A percentile compares a stretch with the other conserved stretches of the same genome.
These are phyloP conservation scores for Vitis hybrid DNA, from an alignment of 177 flowering plant species.

Conservation along the genomic window DNA sequence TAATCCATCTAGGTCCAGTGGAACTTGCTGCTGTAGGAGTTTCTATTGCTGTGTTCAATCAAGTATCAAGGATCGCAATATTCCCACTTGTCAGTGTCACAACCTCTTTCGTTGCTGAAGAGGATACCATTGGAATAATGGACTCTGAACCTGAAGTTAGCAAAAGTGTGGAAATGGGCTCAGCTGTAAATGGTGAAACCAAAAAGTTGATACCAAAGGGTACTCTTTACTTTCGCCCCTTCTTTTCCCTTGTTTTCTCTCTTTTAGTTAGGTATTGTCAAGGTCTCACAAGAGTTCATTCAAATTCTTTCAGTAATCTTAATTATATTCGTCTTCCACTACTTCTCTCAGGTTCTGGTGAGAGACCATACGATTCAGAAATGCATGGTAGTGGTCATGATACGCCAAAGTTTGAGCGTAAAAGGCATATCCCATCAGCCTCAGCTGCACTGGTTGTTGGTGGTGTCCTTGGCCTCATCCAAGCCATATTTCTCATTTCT, in stretches of 20 bases:
- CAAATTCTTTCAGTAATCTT: no score
- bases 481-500: slow-evolving; percentile 62
- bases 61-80: slow-evolving; percentile 52
- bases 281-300: no score
- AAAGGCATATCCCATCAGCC: slow-evolving; percentile 64
- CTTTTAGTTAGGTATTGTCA: no score
- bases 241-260: not conserved
- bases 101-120: slow-evolving; percentile 67
- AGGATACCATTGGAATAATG: slow-evolving; percentile 35
- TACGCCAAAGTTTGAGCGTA: slow-evolving; percentile 14
- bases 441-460: slow-evolving; percentile 78
- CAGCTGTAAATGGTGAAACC: slow-evolving; percentile 18
- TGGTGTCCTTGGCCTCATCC: slow-evolving; percentile 62
- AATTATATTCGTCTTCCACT: no score
- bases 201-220: slow-evolving; percentile 36
- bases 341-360: slow-evolving; percentile 28
- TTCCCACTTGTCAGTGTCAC: slow-evolving; percentile 61
- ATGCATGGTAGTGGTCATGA: slow-evolving; percentile 11
- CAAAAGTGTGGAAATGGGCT: slow-evolving; percentile 21
- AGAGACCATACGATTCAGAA: slow-evolving; percentile 8
- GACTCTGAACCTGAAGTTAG: slow-evolving; percentile 13
- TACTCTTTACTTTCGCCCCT: slow-evolving; percentile 4
- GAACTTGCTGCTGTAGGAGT: slow-evolving; percentile 66
- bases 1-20: slow-evolving; percentile 34
- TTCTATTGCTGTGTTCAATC: slow-evolving; percentile 57